Evolutionary conservation across 495 filamentous ascomycete genomes (phyloP).

Genomic region (Trichoderma parareesei): DNA sequence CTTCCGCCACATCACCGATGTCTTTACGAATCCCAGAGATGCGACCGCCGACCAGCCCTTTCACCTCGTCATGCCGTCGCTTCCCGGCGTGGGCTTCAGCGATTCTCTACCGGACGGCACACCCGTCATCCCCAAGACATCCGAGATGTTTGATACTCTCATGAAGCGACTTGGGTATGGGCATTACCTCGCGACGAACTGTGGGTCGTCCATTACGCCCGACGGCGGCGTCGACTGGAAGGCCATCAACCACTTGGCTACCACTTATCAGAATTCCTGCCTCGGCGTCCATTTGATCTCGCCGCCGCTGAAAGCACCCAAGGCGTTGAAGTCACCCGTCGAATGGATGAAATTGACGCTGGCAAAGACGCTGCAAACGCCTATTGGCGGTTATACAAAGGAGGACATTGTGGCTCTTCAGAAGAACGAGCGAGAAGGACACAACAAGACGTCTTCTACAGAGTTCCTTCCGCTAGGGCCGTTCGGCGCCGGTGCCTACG

Average conservation of each 20-base stretch:
- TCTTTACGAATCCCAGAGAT: constrained; percentile 41
- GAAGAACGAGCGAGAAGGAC: not conserved
- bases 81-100: constrained; percentile 69
- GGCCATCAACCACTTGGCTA: constrained; percentile 47
- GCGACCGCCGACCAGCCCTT: constrained; percentile 45
- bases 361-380: constrained; percentile 31
- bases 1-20: constrained; percentile 52
- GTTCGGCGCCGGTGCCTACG: constrained; percentile 24
- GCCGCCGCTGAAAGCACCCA: constrained; percentile 30
- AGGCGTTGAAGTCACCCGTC: constrained; percentile 22
- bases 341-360: constrained; percentile 37
- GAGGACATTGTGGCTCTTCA: constrained; percentile 29
- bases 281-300: constrained; percentile 56
- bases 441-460: not conserved
- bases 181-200: constrained; percentile 48
- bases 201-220: constrained; percentile 27
- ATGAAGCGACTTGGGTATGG: constrained; percentile 61
- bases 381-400: constrained; percentile 32
- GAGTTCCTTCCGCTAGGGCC: not conserved
- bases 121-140: constrained; percentile 48
- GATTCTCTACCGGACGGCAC: constrained; percentile 48
- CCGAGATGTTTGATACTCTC: constrained; percentile 51
- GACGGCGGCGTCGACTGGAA: constrained; percentile 42
- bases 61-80: constrained; percentile 59
- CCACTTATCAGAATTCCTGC: constrained; percentile 46